Evolutionary conservation across 805 yeast genomes (phyloP), one percentile per base, ranked within the genome.

Genomic region (Starmerella geochares): DNA sequence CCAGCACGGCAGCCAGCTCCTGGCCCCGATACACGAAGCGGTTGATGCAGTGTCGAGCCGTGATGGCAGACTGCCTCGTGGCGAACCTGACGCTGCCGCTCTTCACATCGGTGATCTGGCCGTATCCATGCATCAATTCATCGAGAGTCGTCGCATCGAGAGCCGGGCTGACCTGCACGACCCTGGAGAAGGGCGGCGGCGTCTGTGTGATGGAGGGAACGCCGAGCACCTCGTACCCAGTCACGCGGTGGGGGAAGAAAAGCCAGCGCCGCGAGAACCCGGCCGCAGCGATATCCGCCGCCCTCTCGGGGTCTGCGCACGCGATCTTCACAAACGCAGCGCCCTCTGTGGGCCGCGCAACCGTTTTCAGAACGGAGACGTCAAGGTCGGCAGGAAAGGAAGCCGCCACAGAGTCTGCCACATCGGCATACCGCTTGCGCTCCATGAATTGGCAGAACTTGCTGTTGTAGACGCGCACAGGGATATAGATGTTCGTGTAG

Each of bases 201-300:
- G 92, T 70, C 63, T 92, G 98, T 67, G 90, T 97, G 53, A 92
- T 83, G 96, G 96, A 90, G 0, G 99, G 98, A 1, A 76, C 71
- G 54, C 99, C 99, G 58, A 83, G 81, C 0, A 92, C 96, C 0
- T 83, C 80, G 73, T 81, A 47, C 75, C 81, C 52, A 70, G 47
- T 46, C 20, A 58, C 25, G 9, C 33, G 54, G 29, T 47, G 54
- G 13, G 23, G n/a, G 25, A 37, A n/a, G n/a, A 51, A 29, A 24
- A 51, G 47, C 43, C 43, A 55, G 8, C 47, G 48, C 14, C 50
- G 42, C 20, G 36, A 7, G 27, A 52, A 47, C 14, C 55, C 57
- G 10, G 27, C 14, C 3, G 21, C 23, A 25, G 47, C 47, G 3
- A 20, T 14, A 65, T 16, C 43, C 4, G 46, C 21, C 17, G 50